Base-by-base conservation (phyloP, 257 asterid genomes). In the Cinchona pubescens region DNA sequence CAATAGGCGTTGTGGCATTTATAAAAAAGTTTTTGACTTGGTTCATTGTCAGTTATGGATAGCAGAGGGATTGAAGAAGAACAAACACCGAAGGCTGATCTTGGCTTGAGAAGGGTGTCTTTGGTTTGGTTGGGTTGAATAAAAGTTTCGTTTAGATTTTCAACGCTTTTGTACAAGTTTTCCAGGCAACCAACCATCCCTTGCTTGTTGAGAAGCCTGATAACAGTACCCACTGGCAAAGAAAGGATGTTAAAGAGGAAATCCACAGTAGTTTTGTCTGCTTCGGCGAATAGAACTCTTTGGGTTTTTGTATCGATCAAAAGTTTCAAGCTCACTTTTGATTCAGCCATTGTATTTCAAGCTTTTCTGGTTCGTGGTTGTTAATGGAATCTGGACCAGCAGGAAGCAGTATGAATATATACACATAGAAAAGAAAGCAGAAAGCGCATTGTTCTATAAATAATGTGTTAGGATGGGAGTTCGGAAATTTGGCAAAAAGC, bases 261-360 rank as follows among this genome's bases (percentile, higher is more conserved):
- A 62, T 88, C 88, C 0, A 86, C 84, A 2, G 79, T 79, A 0
- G 74, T 79, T 35, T 83, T 83, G 23, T 72, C 71, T 1, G 84
- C 90, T 56, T 86, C 89, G 0, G 89, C 89, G 15, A 88, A 86
- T 14, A 88, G 40, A 7, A 83, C 87, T 4, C 71, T 74, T 3
- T 74, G 65, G 38, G n/a, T 56, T 11, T 67, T 53, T 2, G 70
- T 77, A 64, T 86, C 87, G 5, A 86, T 66, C 56, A 88, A 65
- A 16, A 86, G 89, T 77, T 81, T 88, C 90, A 88, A 11, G 62
- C 84, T 84, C 74, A 81, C 27, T n/a, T 67, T 67, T 0, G 81
- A 51, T 15, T 56, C 19, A 42, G 48, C 64, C 65, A 71, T 71
- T 38, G 1, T 69, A 18, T 37, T 2, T 37, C 40, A 38, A 38